Evolutionary conservation across 495 filamentous ascomycete genomes (phyloP), one percentile per base, ranked within the genome.

Genomic region (Penicillium roqueforti): DNA sequence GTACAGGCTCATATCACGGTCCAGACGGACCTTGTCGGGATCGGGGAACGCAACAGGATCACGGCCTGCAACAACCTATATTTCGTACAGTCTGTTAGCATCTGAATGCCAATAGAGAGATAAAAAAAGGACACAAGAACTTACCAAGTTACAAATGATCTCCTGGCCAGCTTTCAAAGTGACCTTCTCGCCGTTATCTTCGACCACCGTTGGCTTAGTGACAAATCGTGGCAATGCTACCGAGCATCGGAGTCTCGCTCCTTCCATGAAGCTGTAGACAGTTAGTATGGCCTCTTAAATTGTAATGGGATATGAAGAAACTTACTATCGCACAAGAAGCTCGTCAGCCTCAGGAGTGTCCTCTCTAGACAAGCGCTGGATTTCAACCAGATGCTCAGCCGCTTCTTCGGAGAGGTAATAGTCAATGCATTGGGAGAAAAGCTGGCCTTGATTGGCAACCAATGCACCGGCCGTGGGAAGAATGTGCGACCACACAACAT

Each of bases 341-440:
- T 76, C 74, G 55, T 81, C 73, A 6, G 77, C 67, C 47, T 79
- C 73, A 1, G 66, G 60, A 3, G 72, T 76, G 36, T 75, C 59
- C 37, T 69, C 60, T 53, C 75, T 75, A 2, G 73, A 80, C 25
- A 87, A 67, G 1, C 71, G 71, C 41, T 85, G 71, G 29, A 89
- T 77, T 16, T 82, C 79, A 4, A 77, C 71, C 10, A 85, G 60
- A 60, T 88, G 77, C 26, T 68, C 51, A 0, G 69, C 63, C 25
- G 80, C 80, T 2, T 78, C 71, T 14, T 70, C 66, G 0, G 79
- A 80, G n/a, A 91, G 74, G 68, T 88, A 92, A 62, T 85, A 91
- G 62, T 92, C 89, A 7, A 91, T 73, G 4, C 83, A 81, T 64
- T 89, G 85, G 4, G 84, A 80, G 49, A 92, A 84, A n/a, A 87